A percentile compares a stretch with the other conserved stretches of the same genome.
These are phyloP conservation scores for Zygoascus hellenicus DNA, from an alignment of 1,139 yeast species.

Conservation along the genomic window DNA sequence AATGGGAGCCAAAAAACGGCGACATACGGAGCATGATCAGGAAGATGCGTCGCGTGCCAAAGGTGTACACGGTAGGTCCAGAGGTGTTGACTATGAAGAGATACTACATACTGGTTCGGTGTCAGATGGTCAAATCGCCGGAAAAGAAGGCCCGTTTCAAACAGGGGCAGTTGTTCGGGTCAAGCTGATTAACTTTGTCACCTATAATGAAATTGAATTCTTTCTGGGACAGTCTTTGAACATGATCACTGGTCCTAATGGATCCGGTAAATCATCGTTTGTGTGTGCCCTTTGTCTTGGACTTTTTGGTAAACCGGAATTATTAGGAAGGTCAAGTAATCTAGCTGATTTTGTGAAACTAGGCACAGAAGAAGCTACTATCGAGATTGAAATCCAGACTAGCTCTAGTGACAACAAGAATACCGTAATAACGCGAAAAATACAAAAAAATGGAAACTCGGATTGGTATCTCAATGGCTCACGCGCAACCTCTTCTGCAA, in stretches of 20 bases:
- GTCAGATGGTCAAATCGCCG: not conserved
- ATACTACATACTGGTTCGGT: too few relatives aligned
- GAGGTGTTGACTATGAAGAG: too few relatives aligned
- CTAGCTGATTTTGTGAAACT: conserved; percentile 68
- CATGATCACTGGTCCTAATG: conserved; percentile 95
- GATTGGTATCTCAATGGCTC: conserved; percentile 53
- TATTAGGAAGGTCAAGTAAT: conserved; percentile 72
- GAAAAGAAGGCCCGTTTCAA: conserved; percentile 17
- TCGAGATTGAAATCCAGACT: conserved; percentile 54
- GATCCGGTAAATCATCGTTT: conserved; percentile 91
- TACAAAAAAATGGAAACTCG: conserved; percentile 25
- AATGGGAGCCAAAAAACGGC: too few relatives aligned
- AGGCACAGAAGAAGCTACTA: conserved; percentile 51
- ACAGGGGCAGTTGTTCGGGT: conserved; percentile 70
- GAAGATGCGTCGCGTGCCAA: too few relatives aligned
- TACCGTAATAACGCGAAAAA: conserved; percentile 42
- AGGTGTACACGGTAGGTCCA: too few relatives aligned
- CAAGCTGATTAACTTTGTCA: conserved; percentile 69
- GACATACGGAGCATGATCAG: too few relatives aligned
- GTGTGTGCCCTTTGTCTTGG: conserved; percentile 94
- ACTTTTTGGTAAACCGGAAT: conserved; percentile 71
- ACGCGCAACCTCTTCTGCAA: conserved; percentile 40
- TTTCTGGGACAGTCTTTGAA: conserved; percentile 77
- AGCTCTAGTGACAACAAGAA: conserved; percentile 20
- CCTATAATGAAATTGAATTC: conserved; percentile 74